Evolutionary conservation across 306 rosid genomes (phyloP).

Genomic region (Pyrus communis): DNA sequence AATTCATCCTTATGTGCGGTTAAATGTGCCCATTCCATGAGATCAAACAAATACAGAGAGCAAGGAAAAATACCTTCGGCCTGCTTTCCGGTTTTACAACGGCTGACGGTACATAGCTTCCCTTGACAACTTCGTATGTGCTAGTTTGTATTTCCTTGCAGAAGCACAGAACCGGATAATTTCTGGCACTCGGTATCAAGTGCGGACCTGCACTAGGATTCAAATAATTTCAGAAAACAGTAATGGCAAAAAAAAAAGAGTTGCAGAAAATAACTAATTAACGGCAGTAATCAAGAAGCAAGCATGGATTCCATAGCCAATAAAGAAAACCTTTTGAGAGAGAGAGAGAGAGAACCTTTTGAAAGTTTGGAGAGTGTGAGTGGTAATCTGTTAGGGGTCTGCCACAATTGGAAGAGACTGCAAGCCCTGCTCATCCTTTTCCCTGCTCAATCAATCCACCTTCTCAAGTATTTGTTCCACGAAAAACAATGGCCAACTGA

Average conservation of each 20-base stretch:
- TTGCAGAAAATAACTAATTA: not conserved
- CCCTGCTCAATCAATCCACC: not conserved
- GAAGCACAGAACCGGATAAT: conserved; percentile 30
- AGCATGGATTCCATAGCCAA: not conserved
- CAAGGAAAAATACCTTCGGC: conserved; percentile 29
- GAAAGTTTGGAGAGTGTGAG: conserved; percentile 18
- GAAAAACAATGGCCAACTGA: not conserved
- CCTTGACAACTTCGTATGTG: conserved; percentile 66
- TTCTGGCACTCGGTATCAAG: conserved; percentile 26
- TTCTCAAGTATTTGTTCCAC: not conserved
- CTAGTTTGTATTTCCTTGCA: conserved; percentile 56
- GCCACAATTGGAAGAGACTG: conserved; percentile 48
- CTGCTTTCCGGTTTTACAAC: conserved; percentile 31
- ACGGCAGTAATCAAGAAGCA: not conserved
- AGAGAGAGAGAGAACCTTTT: conserved; percentile 29
- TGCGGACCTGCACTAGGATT: conserved; percentile 20
- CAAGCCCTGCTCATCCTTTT: conserved; percentile 45
- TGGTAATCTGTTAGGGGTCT: conserved; percentile 26
- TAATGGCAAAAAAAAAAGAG: not conserved
- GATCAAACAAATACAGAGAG: not conserved
- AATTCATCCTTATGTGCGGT: not conserved
- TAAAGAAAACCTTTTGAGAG: no score
- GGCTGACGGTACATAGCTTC: conserved; percentile 57
- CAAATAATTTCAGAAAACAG: not conserved
- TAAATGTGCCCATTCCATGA: not conserved